These are phyloP conservation scores for Rubia balearica DNA, from an alignment of 305 asterid species.

Conservation along the genomic window DNA sequence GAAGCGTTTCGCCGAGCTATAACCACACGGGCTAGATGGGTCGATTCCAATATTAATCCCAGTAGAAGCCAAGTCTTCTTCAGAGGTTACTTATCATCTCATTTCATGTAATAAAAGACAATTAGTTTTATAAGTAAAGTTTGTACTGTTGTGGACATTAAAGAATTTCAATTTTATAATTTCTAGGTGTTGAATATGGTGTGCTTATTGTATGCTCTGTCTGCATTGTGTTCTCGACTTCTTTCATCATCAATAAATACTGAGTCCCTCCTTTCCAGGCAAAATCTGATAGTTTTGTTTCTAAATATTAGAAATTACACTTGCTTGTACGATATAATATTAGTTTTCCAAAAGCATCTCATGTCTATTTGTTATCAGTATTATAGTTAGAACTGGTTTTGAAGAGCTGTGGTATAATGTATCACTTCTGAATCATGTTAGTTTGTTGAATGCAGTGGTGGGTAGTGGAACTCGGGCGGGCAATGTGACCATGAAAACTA, in stretches of 20 bases:
- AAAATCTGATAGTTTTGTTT: not conserved
- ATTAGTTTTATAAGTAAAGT: not conserved
- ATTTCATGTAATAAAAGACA: slow-evolving; percentile 43
- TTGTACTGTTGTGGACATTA: not conserved
- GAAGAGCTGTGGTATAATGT: too few species aligned
- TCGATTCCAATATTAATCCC: slow-evolving; percentile 51
- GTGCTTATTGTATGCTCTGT: not conserved
- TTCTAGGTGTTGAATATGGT: not conserved
- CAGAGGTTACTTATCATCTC: slow-evolving; percentile 67
- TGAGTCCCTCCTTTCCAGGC: not conserved
- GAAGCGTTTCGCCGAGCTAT: slow-evolving; percentile 63
- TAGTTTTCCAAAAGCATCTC: not conserved
- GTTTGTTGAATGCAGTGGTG: slow-evolving; percentile 36
- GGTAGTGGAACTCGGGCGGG: slow-evolving; percentile 82
- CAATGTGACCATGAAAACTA: slow-evolving; percentile 60
- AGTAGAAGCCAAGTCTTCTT: slow-evolving; percentile 48
- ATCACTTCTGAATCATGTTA: not conserved
- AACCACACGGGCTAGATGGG: slow-evolving; percentile 72
- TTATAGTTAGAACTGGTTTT: not conserved
- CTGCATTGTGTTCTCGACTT: slow-evolving; percentile 3
- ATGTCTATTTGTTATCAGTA: not conserved
- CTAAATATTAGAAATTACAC: not conserved
- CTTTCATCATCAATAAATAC: not conserved
- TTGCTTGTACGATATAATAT: not conserved
- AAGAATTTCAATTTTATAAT: not conserved